phyloP scores from a whole-genome alignment of 176 grass and related monocot genomes.

The Cenchrus americanus region DNA sequence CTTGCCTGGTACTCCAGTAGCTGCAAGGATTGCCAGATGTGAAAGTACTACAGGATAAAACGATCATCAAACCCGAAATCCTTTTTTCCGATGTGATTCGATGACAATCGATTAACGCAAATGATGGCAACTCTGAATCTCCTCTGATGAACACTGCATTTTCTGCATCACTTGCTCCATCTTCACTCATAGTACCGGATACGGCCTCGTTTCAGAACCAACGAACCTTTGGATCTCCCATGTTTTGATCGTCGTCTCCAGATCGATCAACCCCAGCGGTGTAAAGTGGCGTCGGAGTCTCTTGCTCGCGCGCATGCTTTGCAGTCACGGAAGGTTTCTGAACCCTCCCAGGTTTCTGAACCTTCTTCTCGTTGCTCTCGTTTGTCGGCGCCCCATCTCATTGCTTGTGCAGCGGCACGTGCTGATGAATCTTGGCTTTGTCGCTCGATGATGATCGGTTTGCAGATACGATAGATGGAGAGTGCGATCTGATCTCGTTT shows the following conservation, averaged over 20 bases:
- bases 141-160: neutral
- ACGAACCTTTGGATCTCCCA: neutral
- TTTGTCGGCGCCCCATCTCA: neutral
- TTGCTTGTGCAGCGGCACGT: neutral
- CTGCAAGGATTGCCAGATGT: constrained; percentile 5
- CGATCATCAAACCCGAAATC: neutral
- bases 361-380: neutral
- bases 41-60: neutral
- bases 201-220: neutral
- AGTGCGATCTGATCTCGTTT: neutral
- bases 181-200: neutral
- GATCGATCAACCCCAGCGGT: neutral
- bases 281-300: neutral
- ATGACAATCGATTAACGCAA: neutral
- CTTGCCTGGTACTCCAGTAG: constrained; percentile 27
- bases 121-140: neutral
- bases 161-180: neutral
- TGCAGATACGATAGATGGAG: neutral
- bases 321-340: neutral
- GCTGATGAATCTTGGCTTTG: neutral
- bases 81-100: neutral
- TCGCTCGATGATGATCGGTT: neutral
- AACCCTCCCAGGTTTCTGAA: neutral
- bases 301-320: neutral
- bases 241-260: neutral